Evolutionary conservation across 495 filamentous ascomycete species (phyloP).

Genomic region (Articulospora tetracladia): DNA sequence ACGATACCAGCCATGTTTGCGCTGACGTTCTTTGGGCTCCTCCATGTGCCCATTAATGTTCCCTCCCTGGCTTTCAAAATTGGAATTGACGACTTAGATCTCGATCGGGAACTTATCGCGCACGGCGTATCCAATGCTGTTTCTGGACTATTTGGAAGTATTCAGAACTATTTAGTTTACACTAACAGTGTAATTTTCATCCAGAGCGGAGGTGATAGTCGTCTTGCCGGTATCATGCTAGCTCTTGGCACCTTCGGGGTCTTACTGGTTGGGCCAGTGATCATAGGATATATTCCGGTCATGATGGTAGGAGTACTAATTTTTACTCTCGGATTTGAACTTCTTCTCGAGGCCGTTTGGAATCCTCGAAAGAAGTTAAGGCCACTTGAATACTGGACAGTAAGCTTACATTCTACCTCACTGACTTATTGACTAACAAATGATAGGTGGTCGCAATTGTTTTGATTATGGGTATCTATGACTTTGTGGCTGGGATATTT

Average conservation of each 20-base stretch:
- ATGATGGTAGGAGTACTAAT: slow-evolving; percentile 96
- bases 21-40: slow-evolving; percentile 92
- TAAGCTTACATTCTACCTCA: slow-evolving; percentile 29
- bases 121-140: slow-evolving; percentile 92
- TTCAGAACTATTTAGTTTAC: slow-evolving; percentile 97
- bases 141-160: slow-evolving; percentile 81
- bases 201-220: slow-evolving; percentile 79
- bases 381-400: slow-evolving; percentile 82
- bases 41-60: slow-evolving; percentile 97
- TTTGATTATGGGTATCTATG: slow-evolving; percentile 90
- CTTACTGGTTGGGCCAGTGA: slow-evolving; percentile 75
- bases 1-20: slow-evolving; percentile 95
- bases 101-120: slow-evolving; percentile 87
- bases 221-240: slow-evolving; percentile 81
- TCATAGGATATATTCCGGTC: slow-evolving; percentile 91
- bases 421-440: slow-evolving; percentile 22
- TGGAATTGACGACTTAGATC: slow-evolving; percentile 84
- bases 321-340: slow-evolving; percentile 87
- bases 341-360: slow-evolving; percentile 82
- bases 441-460: slow-evolving; percentile 81
- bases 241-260: slow-evolving; percentile 76
- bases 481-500: slow-evolving; percentile 92
- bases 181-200: slow-evolving; percentile 96
- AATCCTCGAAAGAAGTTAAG: slow-evolving; percentile 85
- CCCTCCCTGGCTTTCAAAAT: slow-evolving; percentile 85